Evolutionary conservation across 1,284 basidiomycete species (phyloP), one percentile per base, ranked within the genome.

Genomic region (Puccinia hordei): DNA sequence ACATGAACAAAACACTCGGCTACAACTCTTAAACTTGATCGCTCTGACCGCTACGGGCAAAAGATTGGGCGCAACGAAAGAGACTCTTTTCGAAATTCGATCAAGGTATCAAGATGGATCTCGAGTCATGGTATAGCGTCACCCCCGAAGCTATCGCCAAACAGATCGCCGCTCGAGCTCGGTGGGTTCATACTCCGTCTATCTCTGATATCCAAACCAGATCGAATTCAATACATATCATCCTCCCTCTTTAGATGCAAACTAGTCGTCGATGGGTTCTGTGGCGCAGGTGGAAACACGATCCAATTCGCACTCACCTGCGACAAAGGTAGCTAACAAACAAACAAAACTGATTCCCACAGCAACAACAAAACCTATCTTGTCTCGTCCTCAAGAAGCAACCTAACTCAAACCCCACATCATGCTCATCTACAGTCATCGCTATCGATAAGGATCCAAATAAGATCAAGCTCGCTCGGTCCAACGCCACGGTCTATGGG

Each of bases 291-390:
- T 12, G 97, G 97, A 2, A 99, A 99, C 84, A 90, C 95, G 0
- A 99, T 99, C 80, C 94, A 95, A 13, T 98, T 99, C 86, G 97
- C 97, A 0, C 90, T 92, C 85, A 97, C 95, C 0, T 98, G 95
- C 86, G 91, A 95, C 85, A 88, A 91, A 35, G 83, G 85, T 84
- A n/a, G n/a, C n/a, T n/a, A n/a, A n/a, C n/a, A n/a, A n/a, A n/a
- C n/a, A n/a, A n/a, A n/a, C n/a, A n/a, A n/a, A n/a, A n/a, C n/a
- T n/a, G n/a, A n/a, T n/a, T n/a, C n/a, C n/a, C n/a, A n/a, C n/a
- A n/a, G n/a, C n/a, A n/a, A n/a, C n/a, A n/a, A n/a, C n/a, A n/a
- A n/a, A n/a, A n/a, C n/a, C n/a, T n/a, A n/a, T n/a, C n/a, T n/a
- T n/a, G n/a, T n/a, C n/a, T n/a, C n/a, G n/a, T n/a, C n/a, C n/a